Evolutionary conservation across 2,329 filamentous ascomycete species (phyloP).

Genomic region (Sphaerulina musiva): DNA sequence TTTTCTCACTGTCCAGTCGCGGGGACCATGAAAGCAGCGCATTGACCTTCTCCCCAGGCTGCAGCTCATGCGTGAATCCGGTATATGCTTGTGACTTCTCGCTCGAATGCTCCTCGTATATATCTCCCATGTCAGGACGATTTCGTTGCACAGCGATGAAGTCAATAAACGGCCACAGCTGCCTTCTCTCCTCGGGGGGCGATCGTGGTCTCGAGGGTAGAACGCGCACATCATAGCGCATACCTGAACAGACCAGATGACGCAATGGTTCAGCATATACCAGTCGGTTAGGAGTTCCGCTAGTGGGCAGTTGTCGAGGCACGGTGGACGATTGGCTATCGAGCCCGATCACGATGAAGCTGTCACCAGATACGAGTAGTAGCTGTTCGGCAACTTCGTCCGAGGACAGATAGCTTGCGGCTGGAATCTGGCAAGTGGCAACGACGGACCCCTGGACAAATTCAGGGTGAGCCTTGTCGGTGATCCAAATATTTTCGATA

Average conservation of each 20-base stretch:
- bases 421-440: slow-evolving; percentile 23
- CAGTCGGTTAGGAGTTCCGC: slow-evolving; percentile 29
- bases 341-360: slow-evolving; percentile 21
- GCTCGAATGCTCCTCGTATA: too few species aligned
- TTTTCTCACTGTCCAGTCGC: slow-evolving; percentile 44
- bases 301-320: slow-evolving; percentile 27
- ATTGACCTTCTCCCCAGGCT: slow-evolving; percentile 53
- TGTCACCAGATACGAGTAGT: slow-evolving; percentile 23
- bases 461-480: slow-evolving; percentile 26
- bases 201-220: slow-evolving; percentile 17
- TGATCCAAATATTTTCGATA: slow-evolving; percentile 27
- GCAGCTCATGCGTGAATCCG: slow-evolving; percentile 38
- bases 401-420: slow-evolving; percentile 17
- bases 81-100: background rate
- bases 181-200: slow-evolving; percentile 32
- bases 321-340: slow-evolving; percentile 19
- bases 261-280: slow-evolving; percentile 27
- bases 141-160: slow-evolving; percentile 33
- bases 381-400: slow-evolving; percentile 21
- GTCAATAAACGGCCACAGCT: slow-evolving; percentile 41
- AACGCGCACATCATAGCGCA: slow-evolving; percentile 32
- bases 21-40: slow-evolving; percentile 57
- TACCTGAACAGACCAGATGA: slow-evolving; percentile 46
- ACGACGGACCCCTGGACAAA: slow-evolving; percentile 24
- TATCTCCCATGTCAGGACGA: background rate